Evolutionary conservation across 2,329 filamentous ascomycete species (phyloP), one percentile per base, ranked within the genome.

Genomic region (Botrytis fabae): DNA sequence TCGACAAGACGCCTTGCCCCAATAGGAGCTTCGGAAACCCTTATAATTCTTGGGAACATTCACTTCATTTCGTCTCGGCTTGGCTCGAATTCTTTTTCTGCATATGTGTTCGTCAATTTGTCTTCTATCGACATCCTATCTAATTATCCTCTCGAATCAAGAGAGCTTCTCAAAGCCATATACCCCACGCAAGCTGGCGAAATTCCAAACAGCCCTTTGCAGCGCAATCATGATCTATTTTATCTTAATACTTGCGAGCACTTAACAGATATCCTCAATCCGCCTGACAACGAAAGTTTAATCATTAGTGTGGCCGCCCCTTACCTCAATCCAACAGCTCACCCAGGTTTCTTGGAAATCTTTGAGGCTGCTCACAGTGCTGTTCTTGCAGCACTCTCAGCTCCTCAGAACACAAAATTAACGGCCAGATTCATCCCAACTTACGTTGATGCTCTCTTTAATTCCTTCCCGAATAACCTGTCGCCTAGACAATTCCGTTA

Each of bases 341-440:
- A 80, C 61, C 70, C 75, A 6, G 73, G 87, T 63, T 84, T 92
- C 16, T 82, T 91, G 3, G 87, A 90, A 59, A 89, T 92, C 40
- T 93, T 93, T 77, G 91, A 93, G 82, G 90, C 91, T 9, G 91
- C 91, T 1, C 91, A 93, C 79, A 91, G 89, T 74, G 86, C 92
- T 42, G 89, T 90, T 80, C 85, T 93, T 18, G 87, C 91, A 4
- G 88, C 92, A n/a, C 87, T 93, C 46, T 90, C 90, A 0, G 87
- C 90, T 16, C 90, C 91, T 1, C 86, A 88, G 74, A 91, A 90
- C 73, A 86, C 88, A 2, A 85, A 87, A 32, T 80, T 92, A 9
- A 87, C 90, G 18, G 84, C 86, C 4, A 88, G 86, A 76, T 86
- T 92, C 75, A 82, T 93, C 0, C 90, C 91, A 0, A 90, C 90